These are phyloP conservation scores for Abortiporus biennis DNA, from an alignment of 1,284 basidiomycete genomes.

Conservation along the genomic window DNA sequence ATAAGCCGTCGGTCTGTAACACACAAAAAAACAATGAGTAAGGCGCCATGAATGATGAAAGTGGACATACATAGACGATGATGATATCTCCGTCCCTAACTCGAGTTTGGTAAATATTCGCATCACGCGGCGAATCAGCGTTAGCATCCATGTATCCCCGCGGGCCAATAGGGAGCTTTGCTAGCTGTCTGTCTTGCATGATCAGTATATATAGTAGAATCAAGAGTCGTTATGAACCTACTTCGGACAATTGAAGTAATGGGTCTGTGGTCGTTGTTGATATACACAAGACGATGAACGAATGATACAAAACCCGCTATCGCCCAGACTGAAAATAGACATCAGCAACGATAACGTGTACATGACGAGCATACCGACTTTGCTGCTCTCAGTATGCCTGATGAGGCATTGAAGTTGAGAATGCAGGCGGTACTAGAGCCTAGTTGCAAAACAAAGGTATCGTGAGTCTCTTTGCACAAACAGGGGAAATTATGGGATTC, in stretches of 20 bases:
- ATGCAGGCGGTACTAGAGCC: slow-evolving; percentile 87
- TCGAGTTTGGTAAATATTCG: slow-evolving; percentile 57
- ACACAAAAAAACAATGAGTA: background rate
- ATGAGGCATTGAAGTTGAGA: slow-evolving; percentile 69
- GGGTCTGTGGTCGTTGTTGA: slow-evolving; percentile 62
- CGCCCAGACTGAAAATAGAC: slow-evolving; percentile 59
- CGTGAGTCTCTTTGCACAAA: background rate
- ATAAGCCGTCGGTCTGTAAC: slow-evolving; percentile 76
- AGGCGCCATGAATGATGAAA: background rate
- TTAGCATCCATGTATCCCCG: slow-evolving; percentile 36
- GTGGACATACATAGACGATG: slow-evolving; percentile 54
- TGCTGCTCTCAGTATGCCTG: slow-evolving; percentile 71
- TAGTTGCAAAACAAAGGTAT: slow-evolving; percentile 21
- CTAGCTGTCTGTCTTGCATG: slow-evolving; percentile 47
- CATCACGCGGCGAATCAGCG: slow-evolving; percentile 60
- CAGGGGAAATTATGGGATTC: background rate
- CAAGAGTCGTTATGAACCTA: too few species aligned
- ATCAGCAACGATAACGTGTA: background rate
- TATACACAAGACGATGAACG: slow-evolving; percentile 63
- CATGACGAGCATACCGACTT: slow-evolving; percentile 48
- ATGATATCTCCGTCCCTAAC: slow-evolving; percentile 71
- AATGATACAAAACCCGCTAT: slow-evolving; percentile 80
- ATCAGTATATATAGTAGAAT: too few species aligned
- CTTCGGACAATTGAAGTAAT: slow-evolving; percentile 83
- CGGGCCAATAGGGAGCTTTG: slow-evolving; percentile 52